Evolutionary conservation across 1,284 basidiomycete species (phyloP).

Genomic region (Somion occarium): DNA sequence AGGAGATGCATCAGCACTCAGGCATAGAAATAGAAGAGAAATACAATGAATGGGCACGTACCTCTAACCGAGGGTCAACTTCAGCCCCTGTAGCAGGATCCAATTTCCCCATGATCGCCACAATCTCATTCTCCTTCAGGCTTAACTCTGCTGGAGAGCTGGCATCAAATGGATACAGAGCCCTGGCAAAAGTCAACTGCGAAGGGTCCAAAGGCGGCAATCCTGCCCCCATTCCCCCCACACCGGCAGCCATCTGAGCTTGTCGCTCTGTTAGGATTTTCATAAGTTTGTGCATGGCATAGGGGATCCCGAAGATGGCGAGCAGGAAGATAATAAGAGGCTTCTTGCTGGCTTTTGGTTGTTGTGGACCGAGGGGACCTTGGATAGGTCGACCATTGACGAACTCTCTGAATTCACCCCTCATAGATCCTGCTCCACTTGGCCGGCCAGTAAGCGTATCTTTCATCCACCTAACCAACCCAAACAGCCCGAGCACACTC

Average conservation of each 20-base stretch:
- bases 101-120: slow-evolving; percentile 86
- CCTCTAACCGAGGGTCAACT: slow-evolving; percentile 67
- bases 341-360: slow-evolving; percentile 73
- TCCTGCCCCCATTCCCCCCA: slow-evolving; percentile 30
- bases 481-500: slow-evolving; percentile 90
- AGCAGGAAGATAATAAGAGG: slow-evolving; percentile 94
- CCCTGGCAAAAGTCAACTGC: slow-evolving; percentile 83
- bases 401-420: slow-evolving; percentile 66
- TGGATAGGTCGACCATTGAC: slow-evolving; percentile 61
- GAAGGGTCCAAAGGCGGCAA: slow-evolving; percentile 68
- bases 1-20: background rate
- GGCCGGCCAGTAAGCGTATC: slow-evolving; percentile 53
- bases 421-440: slow-evolving; percentile 31
- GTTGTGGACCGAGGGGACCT: slow-evolving; percentile 40
- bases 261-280: slow-evolving; percentile 69
- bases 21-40: background rate
- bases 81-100: slow-evolving; percentile 68
- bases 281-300: slow-evolving; percentile 90
- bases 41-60: slow-evolving; percentile 22
- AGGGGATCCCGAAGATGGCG: slow-evolving; percentile 93
- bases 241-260: slow-evolving; percentile 34
- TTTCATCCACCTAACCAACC: slow-evolving; percentile 80
- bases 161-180: slow-evolving; percentile 78
- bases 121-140: slow-evolving; percentile 89
- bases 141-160: slow-evolving; percentile 75